phyloP scores from a whole-genome alignment of 768 basidiomycete genomes.

The Termitomyces heimii region DNA sequence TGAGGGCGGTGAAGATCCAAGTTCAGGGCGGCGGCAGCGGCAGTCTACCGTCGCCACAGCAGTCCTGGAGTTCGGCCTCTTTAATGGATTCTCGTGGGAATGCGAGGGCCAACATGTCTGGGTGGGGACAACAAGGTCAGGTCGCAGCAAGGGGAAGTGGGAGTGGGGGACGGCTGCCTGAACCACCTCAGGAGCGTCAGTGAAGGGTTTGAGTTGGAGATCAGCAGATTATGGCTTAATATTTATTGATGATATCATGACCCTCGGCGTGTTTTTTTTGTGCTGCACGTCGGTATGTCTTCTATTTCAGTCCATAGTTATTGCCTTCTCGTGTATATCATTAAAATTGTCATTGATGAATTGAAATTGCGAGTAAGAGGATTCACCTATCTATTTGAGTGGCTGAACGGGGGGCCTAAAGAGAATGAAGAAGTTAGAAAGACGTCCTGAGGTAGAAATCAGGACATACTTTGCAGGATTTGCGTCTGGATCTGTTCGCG shows the following conservation, averaged over 20 bases:
- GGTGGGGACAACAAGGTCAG: not conserved
- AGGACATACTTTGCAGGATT: too few species aligned
- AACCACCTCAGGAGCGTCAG: not conserved
- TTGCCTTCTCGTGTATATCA: not conserved
- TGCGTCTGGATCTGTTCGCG: too few species aligned
- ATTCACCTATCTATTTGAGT: too few species aligned
- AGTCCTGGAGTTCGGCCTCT: not conserved
- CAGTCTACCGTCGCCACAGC: too few species aligned
- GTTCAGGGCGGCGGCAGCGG: not conserved
- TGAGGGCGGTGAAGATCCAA: slow-evolving; percentile 6
- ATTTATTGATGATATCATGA: not conserved
- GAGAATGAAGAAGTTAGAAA: too few species aligned
- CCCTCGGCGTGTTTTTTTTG: not conserved
- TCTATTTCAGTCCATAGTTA: not conserved
- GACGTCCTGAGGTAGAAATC: too few species aligned
- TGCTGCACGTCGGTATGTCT: not conserved
- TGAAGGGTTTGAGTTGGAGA: not conserved
- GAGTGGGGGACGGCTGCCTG: not conserved
- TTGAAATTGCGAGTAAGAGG: not conserved
- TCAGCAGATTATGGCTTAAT: too few species aligned
- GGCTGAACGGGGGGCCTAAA: too few species aligned
- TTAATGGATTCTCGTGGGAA: not conserved
- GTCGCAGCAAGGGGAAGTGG: not conserved
- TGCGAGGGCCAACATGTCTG: not conserved
- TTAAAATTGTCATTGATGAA: not conserved